Conservation (phyloP, 2,329 filamentous ascomycete species). For the Thielaviopsis punctulata region DNA sequence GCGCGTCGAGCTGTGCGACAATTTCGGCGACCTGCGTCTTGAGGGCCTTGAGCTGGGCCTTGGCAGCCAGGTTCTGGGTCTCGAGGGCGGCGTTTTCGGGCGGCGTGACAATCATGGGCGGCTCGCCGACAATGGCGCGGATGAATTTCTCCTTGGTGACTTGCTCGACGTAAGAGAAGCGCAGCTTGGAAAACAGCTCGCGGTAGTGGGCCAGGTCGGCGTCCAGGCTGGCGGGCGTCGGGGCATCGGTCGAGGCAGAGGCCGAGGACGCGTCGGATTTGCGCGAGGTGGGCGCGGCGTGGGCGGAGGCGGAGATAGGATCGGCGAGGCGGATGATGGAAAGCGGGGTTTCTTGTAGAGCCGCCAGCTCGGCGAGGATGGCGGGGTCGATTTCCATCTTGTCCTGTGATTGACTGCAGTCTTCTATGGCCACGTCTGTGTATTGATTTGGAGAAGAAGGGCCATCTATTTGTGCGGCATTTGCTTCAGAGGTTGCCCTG, state of each 20-base stretch:
- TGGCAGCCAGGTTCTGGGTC: slow-evolving; percentile 47
- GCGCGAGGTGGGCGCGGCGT: slow-evolving; percentile 26
- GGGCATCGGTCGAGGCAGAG: slow-evolving; percentile 42
- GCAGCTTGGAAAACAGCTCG: slow-evolving; percentile 87
- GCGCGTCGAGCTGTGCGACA: slow-evolving; percentile 53
- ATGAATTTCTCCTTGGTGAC: slow-evolving; percentile 98
- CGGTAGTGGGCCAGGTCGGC: slow-evolving; percentile 82
- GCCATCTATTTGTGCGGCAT: too few species aligned
- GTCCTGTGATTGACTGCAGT: slow-evolving; percentile 13
- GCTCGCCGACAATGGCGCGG: slow-evolving; percentile 77
- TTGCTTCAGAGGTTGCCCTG: too few species aligned
- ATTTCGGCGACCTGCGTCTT: slow-evolving; percentile 64
- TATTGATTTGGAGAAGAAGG: background rate
- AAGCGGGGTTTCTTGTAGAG: slow-evolving; percentile 41
- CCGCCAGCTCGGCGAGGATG: slow-evolving; percentile 30
- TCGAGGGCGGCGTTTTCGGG: slow-evolving; percentile 70
- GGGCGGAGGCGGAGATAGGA: slow-evolving; percentile 42
- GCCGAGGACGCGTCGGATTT: slow-evolving; percentile 57
- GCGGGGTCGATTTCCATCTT: slow-evolving; percentile 18
- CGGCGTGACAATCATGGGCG: slow-evolving; percentile 66
- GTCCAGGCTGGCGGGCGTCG: slow-evolving; percentile 59
- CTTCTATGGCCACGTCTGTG: background rate
- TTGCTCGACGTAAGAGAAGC: slow-evolving; percentile 95
- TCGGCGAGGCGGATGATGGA: slow-evolving; percentile 64
- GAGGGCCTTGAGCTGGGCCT: slow-evolving; percentile 58